Evolutionary conservation across 2,329 filamentous ascomycete species (phyloP), one percentile per base, ranked within the genome.

Genomic region (Triangularia setosa): DNA sequence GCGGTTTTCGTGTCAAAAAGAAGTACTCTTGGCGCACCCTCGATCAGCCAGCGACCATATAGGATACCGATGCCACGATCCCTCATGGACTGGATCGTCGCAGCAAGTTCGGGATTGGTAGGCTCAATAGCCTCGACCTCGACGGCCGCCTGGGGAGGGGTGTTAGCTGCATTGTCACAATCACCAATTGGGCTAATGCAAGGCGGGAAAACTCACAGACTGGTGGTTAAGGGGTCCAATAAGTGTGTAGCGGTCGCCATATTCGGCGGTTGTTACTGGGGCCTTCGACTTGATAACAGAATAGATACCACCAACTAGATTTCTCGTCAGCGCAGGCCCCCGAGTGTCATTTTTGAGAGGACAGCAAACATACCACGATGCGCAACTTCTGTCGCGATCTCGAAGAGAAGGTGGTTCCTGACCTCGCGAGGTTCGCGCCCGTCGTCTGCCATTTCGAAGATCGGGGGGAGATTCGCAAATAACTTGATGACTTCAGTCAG

Each of bases 251-350:
- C 92, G 88, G 65, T 97, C 93, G 78, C 95, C 95, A 95, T 98
- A 99, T 79, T 99, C 95, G 67, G 93, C 93, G 0, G 94, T 97
- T 53, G 95, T 98, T 67, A 98, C 95, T 59, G 95, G 94, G 40
- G 95, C 94, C 79, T 99, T 99, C 67, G 95, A 99, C 80, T 99
- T 99, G 79, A 99, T 89, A 70, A 99, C 95, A 16, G 94, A 98
- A 83, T 99, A 99, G 80, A 99, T 99, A 73, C 95, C 95, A 75
- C 95, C 95, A 67, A 99, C 95, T 96, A 64, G 16, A 63, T 56
- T 33, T 16, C 44, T 64, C 59, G 68, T 74, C 63, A 77, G 72
- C 65, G 30, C 54, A 61, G 44, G 56, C 40, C 57, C 27, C 27
- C 7, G 27, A 18, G 24, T 27, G 54, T 52, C 23, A 58, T 40